Evolutionary conservation across 208 protist genomes (phyloP), one percentile per base, ranked within the genome.

Genomic region (Trypanosoma cruzi): DNA sequence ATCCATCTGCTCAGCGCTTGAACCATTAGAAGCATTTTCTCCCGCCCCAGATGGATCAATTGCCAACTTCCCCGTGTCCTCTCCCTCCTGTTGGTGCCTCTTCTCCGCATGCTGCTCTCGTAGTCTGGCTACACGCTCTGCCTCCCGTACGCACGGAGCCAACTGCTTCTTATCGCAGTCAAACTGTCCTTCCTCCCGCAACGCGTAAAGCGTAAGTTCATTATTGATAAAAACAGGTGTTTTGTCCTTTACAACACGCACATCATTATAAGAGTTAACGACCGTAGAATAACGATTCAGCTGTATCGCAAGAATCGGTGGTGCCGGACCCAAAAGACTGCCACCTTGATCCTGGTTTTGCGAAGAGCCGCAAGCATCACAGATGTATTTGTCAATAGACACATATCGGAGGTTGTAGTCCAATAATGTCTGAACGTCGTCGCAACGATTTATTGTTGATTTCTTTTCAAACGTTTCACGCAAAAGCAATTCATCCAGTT

Each of bases 261-360:
- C 74, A 28, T 66, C 71, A 1, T 55, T 65, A 2, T 5, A 44
- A 16, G n/a, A 13, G 32, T 56, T 40, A 48, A 58, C 79, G 10
- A 11, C 57, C 52, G 74, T 73, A 49, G 79, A 59, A 61, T 93
- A 95, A 20, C 89, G 81, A 71, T 95, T 95, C 37, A 95, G 68
- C 61, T 95, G 89, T 28, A 91, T 54, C 6, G 87, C 49, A 34
- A 95, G 78, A 52, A 95, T 14, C 0, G 77, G 75, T 18, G 89
- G 86, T 0, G 73, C 76, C 1, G 71, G 44, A 28, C 78, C 75
- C 54, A 84, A 83, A 42, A 95, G 84, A 72, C 85, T 89, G 42
- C 79, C 85, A 36, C 82, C 84, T 56, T 95, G 86, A 24, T 79
- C 79, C 66, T 88, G 80, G 29, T 68, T 20, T 0, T 70, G 49